Base-by-base conservation (phyloP, 2,329 filamentous ascomycete species). In the Ustulina deusta region DNA sequence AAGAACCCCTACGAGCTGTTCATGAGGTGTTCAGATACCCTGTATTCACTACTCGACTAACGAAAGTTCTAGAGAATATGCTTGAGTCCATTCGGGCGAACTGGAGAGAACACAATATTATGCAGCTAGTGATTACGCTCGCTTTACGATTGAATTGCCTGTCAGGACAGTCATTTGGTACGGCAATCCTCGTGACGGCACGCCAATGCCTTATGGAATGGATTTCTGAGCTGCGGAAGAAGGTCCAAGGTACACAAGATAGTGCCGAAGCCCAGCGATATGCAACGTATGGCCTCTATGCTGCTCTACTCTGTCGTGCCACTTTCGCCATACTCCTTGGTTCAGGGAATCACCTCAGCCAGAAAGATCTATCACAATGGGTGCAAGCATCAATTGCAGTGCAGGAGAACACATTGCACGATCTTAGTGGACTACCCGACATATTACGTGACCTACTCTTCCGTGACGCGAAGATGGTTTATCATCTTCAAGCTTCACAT, bases 51-150 rank as follows among this genome's bases (percentile, higher is more conserved):
- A 10, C 69, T 0, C 80, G 78, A 6, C 75, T 92, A 0, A 55
- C 83, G 0, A 76, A 83, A 0, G 83, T 87, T 40, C 73, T 92
- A 0, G 70, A 79, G 55, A 63, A 59, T 1, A 76, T 80, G 1
- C 64, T 91, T 0, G 73, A 79, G 0, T 73, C 75, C 0, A 84
- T 92, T 7, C 73, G 76, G 0, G 75, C 79, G 0, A 92, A 88
- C 48, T 90, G 87, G 85, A 81, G 89, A 0, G 90, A 92, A 63
- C 78, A 78, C 0, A 77, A 86, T 49, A 83, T 82, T 22, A 70
- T 70, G 68, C 55, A 69, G 22, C 7, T 70, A 0, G 36, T 71
- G 2, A 46, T 71, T 32, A 61, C 56, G 0, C 59, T 71, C 1
- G 51, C 65, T 13, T 54, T 71, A 27, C 44, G 71, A 58, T 22